Evolutionary conservation across 495 filamentous ascomycete genomes (phyloP).

Genomic region (Aspergillus campestris): DNA sequence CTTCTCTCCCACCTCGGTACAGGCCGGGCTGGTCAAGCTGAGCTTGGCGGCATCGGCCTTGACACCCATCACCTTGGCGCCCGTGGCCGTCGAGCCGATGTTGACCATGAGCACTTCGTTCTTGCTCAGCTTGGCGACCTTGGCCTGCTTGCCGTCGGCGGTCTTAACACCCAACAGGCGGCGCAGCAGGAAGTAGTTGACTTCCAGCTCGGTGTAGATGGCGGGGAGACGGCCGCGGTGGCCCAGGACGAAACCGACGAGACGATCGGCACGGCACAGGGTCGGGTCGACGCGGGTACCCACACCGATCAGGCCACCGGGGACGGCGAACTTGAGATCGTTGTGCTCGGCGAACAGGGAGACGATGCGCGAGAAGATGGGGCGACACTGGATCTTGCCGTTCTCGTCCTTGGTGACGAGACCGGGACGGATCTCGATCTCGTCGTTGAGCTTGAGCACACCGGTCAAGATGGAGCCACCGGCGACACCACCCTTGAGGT

Average conservation of each 20-base stretch:
- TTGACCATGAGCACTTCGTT: constrained; percentile 99
- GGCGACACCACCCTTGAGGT: constrained; percentile 96
- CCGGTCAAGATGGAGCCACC: constrained; percentile 94
- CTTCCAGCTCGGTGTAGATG: constrained; percentile 95
- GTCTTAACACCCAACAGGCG: constrained; percentile 94
- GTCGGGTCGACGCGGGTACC: constrained; percentile 96
- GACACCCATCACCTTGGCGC: constrained; percentile 88
- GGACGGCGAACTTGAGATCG: constrained; percentile 94
- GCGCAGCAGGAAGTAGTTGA: constrained; percentile 96
- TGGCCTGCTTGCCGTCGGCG: constrained; percentile 96
- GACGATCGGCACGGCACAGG: constrained; percentile 94
- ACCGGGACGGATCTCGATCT: constrained; percentile 96
- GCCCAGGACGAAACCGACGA: constrained; percentile 96
- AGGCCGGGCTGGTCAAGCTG: constrained; percentile 78
- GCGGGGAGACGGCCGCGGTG: constrained; percentile 83
- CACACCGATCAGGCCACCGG: constrained; percentile 93
- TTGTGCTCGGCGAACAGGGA: constrained; percentile 96
- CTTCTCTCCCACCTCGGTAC: constrained; percentile 94
- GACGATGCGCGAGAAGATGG: constrained; percentile 91
- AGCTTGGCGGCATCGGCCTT: constrained; percentile 96
- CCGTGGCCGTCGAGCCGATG: constrained; percentile 93
- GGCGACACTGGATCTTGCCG: constrained; percentile 89
- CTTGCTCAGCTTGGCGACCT: constrained; percentile 95
- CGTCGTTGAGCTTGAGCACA: constrained; percentile 90
- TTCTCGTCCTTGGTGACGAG: constrained; percentile 90